A percentile compares a stretch with the other conserved stretches of the same genome.
phyloP scores from a whole-genome alignment of 2,329 filamentous ascomycete genomes.

The Allantophomopsis cytisporea region DNA sequence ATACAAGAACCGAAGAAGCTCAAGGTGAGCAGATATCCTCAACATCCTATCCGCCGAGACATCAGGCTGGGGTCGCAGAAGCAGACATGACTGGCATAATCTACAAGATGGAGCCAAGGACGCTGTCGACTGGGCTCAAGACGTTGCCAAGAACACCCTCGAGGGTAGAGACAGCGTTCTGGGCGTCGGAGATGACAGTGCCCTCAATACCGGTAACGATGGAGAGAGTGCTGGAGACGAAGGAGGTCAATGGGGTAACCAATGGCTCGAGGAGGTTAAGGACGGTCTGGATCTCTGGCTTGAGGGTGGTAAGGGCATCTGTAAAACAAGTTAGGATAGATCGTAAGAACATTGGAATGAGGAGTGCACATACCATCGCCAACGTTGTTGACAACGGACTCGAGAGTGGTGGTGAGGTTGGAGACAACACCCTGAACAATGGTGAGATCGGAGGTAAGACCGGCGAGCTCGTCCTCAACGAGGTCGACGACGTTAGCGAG shows the following conservation, averaged over 20 bases:
- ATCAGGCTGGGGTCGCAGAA: too few species aligned
- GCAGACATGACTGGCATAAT: too few species aligned
- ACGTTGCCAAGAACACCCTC: background rate
- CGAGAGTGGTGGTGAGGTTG: background rate
- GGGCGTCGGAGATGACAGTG: background rate
- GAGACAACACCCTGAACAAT: background rate
- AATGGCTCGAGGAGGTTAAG: constrained; percentile 3
- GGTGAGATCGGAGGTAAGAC: background rate
- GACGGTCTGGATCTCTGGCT: constrained; percentile 2
- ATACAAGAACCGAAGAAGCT: too few species aligned
- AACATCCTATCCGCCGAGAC: too few species aligned
- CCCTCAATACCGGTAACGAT: constrained; percentile 1
- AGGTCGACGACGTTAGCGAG: too few species aligned
- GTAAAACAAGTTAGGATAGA: background rate
- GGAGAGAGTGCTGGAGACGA: background rate
- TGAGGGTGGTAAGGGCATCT: constrained; percentile 2
- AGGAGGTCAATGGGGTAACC: constrained; percentile 3
- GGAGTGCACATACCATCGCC: background rate
- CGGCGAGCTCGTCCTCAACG: too few species aligned
- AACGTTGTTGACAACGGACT: background rate
- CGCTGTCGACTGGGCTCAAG: background rate
- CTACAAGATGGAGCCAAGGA: background rate
- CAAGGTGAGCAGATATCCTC: too few species aligned
- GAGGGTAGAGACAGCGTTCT: background rate
- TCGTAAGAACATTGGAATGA: background rate